Evolutionary conservation across 148 eudicot genomes (phyloP).

Genomic region (Dianthus caryophyllus): DNA sequence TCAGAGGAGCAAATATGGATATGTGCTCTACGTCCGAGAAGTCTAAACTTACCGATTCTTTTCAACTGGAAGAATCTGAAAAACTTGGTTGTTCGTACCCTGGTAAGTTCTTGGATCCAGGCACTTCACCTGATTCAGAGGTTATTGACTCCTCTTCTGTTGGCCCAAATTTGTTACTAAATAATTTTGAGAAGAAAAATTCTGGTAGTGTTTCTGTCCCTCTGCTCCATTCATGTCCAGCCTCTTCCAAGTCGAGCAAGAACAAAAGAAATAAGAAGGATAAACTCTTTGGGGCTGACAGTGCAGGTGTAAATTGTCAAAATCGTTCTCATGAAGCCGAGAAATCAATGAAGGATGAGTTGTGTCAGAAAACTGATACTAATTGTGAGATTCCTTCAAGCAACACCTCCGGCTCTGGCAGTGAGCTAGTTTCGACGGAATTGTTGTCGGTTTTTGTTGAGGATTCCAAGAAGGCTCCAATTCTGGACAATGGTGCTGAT

Average conservation of each 20-base stretch:
- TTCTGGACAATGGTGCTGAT: slow-evolving; percentile 30
- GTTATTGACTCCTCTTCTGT: slow-evolving; percentile 64
- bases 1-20: slow-evolving; percentile 28
- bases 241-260: slow-evolving; percentile 26
- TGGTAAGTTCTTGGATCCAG: slow-evolving; percentile 49
- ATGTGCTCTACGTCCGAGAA: slow-evolving; percentile 22
- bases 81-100: slow-evolving; percentile 30
- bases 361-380: slow-evolving; percentile 29
- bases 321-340: slow-evolving; percentile 24
- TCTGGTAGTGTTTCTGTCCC: slow-evolving; percentile 30
- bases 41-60: slow-evolving; percentile 21
- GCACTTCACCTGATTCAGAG: slow-evolving; percentile 98
- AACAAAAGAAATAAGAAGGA: slow-evolving; percentile 44
- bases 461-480: slow-evolving; percentile 21
- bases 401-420: slow-evolving; percentile 41
- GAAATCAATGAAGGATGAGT: slow-evolving; percentile 25
- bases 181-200: slow-evolving; percentile 27
- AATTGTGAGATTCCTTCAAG: slow-evolving; percentile 29
- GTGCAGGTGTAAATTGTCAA: slow-evolving; percentile 26
- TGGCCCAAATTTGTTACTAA: slow-evolving; percentile 29
- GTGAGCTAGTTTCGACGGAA: slow-evolving; percentile 32
- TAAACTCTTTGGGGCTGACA: slow-evolving; percentile 20
- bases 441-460: slow-evolving; percentile 26
- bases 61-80: slow-evolving; percentile 32
- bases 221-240: slow-evolving; percentile 25